Evolutionary conservation across 2,329 filamentous ascomycete genomes (phyloP), one percentile per base, ranked within the genome.

Genomic region (Emericellopsis cladophorae): DNA sequence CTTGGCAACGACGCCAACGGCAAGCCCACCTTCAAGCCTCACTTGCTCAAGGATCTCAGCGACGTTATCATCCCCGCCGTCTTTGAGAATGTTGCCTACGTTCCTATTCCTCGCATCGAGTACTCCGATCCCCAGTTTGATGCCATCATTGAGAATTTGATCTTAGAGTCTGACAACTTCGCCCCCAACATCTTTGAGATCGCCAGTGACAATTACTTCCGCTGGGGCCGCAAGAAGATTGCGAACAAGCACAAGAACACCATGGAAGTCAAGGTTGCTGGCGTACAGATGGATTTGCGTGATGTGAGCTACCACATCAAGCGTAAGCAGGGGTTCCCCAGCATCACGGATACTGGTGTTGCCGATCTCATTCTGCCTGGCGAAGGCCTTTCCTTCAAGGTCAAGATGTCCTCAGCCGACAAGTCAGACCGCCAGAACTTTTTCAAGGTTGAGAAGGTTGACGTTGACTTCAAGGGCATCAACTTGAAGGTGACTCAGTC

Each of bases 241-340:
- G 68, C 74, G 52, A 93, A 75, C 70, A 86, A 81, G 69, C 81
- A 79, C 61, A 81, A 85, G 62, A 89, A 95, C 63, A 81, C 81
- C 60, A 70, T 72, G 2, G 87, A 92, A 69, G 71, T 96, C 46
- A 83, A 86, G 46, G 83, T 92, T 4, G 83, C 85, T 21, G 90
- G 92, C 40, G 74, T 98, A 33, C 92, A 98, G 68, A 88, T 90
- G 70, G 92, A 98, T 50, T 70, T 96, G 36, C 76, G 74, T 48
- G 87, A 95, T 55, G 86, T 98, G 46, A 86, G 84, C 60, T 96
- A 89, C 72, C 89, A 96, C 62, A 72, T 98, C 64, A 92, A 92
- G 68, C 85, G 82, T 65, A 96, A 98, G 76, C 68, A 88, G 54
- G 90, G 92, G 8, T 95, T 95, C 70, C 90, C 89, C 4, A 74